These are phyloP conservation scores for Agroathelia rolfsii DNA, from an alignment of 1,284 basidiomycete species.

Conservation along the genomic window DNA sequence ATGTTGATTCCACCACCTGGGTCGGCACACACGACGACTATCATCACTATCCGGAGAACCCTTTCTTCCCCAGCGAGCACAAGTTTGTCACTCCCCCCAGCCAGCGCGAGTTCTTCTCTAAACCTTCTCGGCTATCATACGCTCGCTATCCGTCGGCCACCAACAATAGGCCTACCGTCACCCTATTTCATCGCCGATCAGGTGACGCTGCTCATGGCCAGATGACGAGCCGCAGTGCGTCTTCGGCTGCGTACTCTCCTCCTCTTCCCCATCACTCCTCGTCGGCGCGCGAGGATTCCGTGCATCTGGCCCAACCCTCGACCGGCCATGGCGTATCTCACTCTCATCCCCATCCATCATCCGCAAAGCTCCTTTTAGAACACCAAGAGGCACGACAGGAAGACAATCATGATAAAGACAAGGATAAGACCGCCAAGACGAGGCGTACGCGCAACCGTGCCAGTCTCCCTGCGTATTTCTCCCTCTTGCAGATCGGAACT, in stretches of 20 bases:
- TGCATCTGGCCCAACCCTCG: too few relatives aligned
- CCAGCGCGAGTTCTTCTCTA: constrained; percentile 22
- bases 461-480: constrained; percentile 69
- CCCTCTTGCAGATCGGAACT: constrained; percentile 56
- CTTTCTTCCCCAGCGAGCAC: constrained; percentile 24
- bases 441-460: constrained; percentile 55
- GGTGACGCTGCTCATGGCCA: constrained; percentile 36
- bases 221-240: constrained; percentile 29
- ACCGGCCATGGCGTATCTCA: too few relatives aligned
- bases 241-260: constrained; percentile 31
- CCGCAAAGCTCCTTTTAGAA: too few relatives aligned
- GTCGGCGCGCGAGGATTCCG: constrained; percentile 29
- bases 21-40: constrained; percentile 30
- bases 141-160: constrained; percentile 61
- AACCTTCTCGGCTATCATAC: constrained; percentile 38
- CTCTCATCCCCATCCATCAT: too few relatives aligned
- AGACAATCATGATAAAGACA: constrained; percentile 21
- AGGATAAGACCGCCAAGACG: constrained; percentile 29
- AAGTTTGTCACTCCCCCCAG: constrained; percentile 29
- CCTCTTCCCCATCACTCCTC: constrained; percentile 26
- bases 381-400: too few relatives aligned
- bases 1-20: constrained; percentile 32
- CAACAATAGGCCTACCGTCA: constrained; percentile 54
- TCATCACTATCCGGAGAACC: constrained; percentile 25
- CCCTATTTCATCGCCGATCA: constrained; percentile 44